Base-by-base conservation (phyloP, 495 filamentous ascomycete species). In the Xylaria acuta region DNA sequence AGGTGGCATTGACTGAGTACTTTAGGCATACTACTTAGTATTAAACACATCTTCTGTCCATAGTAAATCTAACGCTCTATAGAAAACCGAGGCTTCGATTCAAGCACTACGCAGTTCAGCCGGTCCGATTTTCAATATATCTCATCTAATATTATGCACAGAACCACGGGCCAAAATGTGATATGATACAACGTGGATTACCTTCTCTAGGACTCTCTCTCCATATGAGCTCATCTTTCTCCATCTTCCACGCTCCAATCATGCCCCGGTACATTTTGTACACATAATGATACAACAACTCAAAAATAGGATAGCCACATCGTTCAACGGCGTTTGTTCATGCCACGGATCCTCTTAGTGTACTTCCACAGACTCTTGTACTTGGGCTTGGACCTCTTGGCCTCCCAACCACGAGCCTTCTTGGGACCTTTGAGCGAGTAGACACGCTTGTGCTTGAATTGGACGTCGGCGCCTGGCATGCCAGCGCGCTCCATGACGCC, bases 401-500 rank as follows among this genome's bases (percentile, higher is more conserved):
- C 87, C 71, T 89, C 87, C 87, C 87, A 89, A 59, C 87, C 87
- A 69, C 81, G 81, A 3, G 81, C 79, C 78, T 83, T 85, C 81
- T 82, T 80, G 22, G 85, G 84, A 30, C 78, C 79, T 83, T 89
- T 89, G 70, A 88, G 76, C 60, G 85, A 82, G 67, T 77, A 74
- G 68, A 88, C 77, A 65, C 80, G 92, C 84, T 91, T 91, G 79
- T 90, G 87, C 83, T 90, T 92, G 80, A 96, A 94, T 84, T 97
- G 93, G 68, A 97, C 78, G 76, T 97, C 92, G 69, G 90, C 90
- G 25, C 92, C 92, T 47, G 88, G 85, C 66, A 95, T 84, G 65
- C 89, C 90, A 71, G 93, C 89, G 78, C 91, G 83, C 79, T 89
- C 83, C 95, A 99, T 98, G 69, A 99, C 93, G 47, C 85, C 90